Conservation (phyloP, 192 early-diverging fungal species). For the Neocallimastix lanati region DNA sequence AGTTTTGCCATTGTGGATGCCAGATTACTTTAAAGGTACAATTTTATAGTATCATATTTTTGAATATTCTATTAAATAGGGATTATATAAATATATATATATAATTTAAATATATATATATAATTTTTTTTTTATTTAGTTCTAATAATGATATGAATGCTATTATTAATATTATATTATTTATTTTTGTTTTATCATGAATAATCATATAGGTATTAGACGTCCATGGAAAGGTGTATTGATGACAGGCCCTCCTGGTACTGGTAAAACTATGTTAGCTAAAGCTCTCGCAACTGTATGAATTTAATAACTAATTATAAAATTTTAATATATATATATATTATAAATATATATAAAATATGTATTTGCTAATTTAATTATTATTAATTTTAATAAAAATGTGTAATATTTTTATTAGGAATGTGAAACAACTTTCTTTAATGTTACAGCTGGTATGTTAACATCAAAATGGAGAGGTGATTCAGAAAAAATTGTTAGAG, state of each 20-base stretch:
- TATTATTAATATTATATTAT: background rate
- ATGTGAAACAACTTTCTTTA: conserved; percentile 47
- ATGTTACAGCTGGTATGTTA: conserved; percentile 35
- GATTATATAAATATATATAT: too few species aligned
- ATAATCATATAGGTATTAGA: background rate
- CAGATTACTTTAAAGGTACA: conserved; percentile 35
- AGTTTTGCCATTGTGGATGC: conserved; percentile 46
- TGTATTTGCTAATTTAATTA: too few species aligned
- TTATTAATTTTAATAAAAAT: too few species aligned
- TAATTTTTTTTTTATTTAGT: too few species aligned
- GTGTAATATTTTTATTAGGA: too few species aligned
- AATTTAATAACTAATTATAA: too few species aligned
- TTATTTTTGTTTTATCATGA: background rate
- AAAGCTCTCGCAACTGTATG: conserved; percentile 41
- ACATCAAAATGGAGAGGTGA: conserved; percentile 46
- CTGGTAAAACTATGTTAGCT: conserved; percentile 40
- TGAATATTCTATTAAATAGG: too few species aligned
- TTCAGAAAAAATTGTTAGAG: conserved; percentile 38
- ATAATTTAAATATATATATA: too few species aligned
- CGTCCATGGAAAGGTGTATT: conserved; percentile 47
- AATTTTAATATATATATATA: too few species aligned
- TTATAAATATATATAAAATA: too few species aligned
- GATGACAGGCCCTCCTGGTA: conserved; percentile 42
- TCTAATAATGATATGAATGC: too few species aligned
- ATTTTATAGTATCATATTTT: too few species aligned